These are phyloP conservation scores for Chaetothyriales sp. DNA, from an alignment of 2,329 filamentous ascomycete species.

Conservation along the genomic window DNA sequence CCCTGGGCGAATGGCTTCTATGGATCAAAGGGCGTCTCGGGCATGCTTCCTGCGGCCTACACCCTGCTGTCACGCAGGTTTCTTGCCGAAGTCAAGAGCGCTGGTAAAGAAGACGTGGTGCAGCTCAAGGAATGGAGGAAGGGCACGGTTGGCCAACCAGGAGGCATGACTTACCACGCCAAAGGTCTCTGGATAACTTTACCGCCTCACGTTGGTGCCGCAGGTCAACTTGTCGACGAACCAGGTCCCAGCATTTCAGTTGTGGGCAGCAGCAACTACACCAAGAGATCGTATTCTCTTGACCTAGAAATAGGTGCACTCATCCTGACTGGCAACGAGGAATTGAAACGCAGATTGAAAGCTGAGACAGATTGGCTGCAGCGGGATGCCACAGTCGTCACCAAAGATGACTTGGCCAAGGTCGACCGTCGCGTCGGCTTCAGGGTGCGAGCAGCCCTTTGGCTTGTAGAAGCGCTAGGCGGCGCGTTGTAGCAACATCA, in stretches of 20 bases:
- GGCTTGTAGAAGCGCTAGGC: slow-evolving; percentile 74
- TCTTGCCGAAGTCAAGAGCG: slow-evolving; percentile 47
- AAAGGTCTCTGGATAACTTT: slow-evolving; percentile 47
- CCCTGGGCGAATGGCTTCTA: slow-evolving; percentile 95
- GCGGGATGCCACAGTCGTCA: slow-evolving; percentile 55
- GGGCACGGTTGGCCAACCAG: slow-evolving; percentile 66
- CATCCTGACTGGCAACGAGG: slow-evolving; percentile 65
- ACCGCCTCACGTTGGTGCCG: slow-evolving; percentile 8
- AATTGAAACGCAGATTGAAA: slow-evolving; percentile 56
- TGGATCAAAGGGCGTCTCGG: slow-evolving; percentile 71
- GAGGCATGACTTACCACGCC: slow-evolving; percentile 93
- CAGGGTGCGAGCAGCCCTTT: slow-evolving; percentile 81
- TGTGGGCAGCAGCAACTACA: slow-evolving; percentile 90
- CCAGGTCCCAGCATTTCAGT: slow-evolving; percentile 62
- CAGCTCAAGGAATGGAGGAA: slow-evolving; percentile 74
- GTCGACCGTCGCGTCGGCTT: slow-evolving; percentile 73
- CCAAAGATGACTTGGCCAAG: slow-evolving; percentile 63
- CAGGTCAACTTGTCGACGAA: slow-evolving; percentile 29
- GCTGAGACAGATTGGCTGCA: slow-evolving; percentile 72
- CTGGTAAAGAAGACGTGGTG: slow-evolving; percentile 45
- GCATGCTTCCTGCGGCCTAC: slow-evolving; percentile 82
- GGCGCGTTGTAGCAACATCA: slow-evolving; percentile 55
- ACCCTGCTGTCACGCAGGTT: slow-evolving; percentile 77
- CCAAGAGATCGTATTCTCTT: slow-evolving; percentile 78
- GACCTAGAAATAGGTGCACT: slow-evolving; percentile 83